These are phyloP conservation scores for Colletotrichum neosansevieriae DNA, from an alignment of 2,329 filamentous ascomycete species.

Conservation along the genomic window DNA sequence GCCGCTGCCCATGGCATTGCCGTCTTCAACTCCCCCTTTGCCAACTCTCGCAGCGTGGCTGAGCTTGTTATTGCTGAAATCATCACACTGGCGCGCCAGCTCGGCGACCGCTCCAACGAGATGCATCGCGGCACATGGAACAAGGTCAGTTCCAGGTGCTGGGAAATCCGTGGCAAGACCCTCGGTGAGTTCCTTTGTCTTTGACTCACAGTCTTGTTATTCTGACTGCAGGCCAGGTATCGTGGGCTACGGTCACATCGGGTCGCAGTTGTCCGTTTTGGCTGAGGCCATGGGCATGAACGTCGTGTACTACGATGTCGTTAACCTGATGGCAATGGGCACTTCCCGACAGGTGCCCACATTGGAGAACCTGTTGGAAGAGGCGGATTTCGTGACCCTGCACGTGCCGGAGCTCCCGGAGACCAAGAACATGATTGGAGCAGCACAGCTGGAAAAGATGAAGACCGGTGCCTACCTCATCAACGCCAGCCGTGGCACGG, in stretches of 20 bases:
- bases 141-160: constrained; percentile 96
- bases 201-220: not conserved
- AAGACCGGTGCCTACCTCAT: constrained; percentile 93
- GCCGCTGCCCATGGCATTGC: constrained; percentile 89
- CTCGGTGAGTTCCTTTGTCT: constrained; percentile 69
- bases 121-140: constrained; percentile 97
- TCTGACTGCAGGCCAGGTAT: constrained; percentile 69
- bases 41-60: constrained; percentile 96
- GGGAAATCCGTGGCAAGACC: constrained; percentile 98
- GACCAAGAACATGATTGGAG: constrained; percentile 92
- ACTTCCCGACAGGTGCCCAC: constrained; percentile 86
- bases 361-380: constrained; percentile 79
- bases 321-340: constrained; percentile 94
- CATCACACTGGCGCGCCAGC: constrained; percentile 89
- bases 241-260: constrained; percentile 97
- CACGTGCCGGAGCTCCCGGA: constrained; percentile 95
- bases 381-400: constrained; percentile 92
- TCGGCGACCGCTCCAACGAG: constrained; percentile 93
- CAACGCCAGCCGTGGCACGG: constrained; percentile 93
- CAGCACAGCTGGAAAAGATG: constrained; percentile 85
- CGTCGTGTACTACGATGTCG: constrained; percentile 96
- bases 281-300: constrained; percentile 98
- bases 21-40: constrained; percentile 99
- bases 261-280: constrained; percentile 92
- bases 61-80: constrained; percentile 96